These are phyloP conservation scores for Rhodotorula paludigena DNA, from an alignment of 768 basidiomycete genomes.

Conservation along the genomic window DNA sequence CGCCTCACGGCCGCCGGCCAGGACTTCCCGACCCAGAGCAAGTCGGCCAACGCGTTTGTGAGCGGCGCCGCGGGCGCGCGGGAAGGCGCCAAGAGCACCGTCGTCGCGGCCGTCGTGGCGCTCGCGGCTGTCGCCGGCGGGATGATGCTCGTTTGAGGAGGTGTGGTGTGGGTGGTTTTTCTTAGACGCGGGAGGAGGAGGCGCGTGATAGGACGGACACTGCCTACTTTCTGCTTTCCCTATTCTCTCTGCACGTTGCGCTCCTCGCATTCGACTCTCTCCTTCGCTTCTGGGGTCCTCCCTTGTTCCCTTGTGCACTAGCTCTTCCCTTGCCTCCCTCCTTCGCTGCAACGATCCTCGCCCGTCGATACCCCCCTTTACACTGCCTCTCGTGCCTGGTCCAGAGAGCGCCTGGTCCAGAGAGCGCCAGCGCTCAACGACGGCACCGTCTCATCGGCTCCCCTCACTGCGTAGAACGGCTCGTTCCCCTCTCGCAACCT, in stretches of 20 bases:
- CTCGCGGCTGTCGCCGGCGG: slow-evolving; percentile 1
- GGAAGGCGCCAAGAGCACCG: background rate
- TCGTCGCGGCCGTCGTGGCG: background rate
- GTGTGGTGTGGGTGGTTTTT: background rate
- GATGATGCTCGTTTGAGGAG: slow-evolving; percentile 14
- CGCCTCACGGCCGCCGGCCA: background rate
- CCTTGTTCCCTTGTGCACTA: background rate
- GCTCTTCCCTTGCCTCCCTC: background rate
- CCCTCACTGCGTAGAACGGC: too few relatives aligned
- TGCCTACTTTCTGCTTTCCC: background rate
- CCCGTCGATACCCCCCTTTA: too few relatives aligned
- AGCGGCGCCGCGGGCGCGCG: background rate
- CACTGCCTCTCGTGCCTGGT: too few relatives aligned
- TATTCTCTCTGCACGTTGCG: background rate
- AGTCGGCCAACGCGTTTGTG: slow-evolving; percentile 15
- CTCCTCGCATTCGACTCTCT: background rate
- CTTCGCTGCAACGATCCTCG: background rate
- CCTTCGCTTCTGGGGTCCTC: background rate
- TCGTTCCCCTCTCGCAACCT: background rate
- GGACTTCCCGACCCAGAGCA: slow-evolving; percentile 28
- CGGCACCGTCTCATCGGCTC: too few relatives aligned
- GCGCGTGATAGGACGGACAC: background rate
- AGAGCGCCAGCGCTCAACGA: too few relatives aligned
- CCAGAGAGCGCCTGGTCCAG: too few relatives aligned
- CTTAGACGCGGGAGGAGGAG: background rate